phyloP scores from a whole-genome alignment of 1,139 yeast genomes.

The Meyerozyma smithsonii region DNA sequence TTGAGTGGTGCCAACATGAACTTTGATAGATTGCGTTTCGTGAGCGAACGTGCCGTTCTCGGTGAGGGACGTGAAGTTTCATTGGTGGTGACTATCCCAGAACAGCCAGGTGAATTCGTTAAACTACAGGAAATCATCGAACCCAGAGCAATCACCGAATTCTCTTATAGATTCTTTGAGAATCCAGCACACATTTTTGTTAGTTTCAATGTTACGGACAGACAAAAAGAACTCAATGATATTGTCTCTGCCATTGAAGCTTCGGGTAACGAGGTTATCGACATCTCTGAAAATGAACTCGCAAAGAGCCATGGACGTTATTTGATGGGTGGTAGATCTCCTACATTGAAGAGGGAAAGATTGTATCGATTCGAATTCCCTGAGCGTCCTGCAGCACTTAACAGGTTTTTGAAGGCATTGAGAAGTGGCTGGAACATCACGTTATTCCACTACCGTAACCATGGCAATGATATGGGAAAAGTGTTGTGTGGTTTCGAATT shows the following conservation, averaged over 20 bases:
- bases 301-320: conserved; percentile 97
- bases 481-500: conserved; percentile 86
- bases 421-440: conserved; percentile 87
- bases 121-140: conserved; percentile 68
- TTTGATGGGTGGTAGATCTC: conserved; percentile 82
- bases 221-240: conserved; percentile 47
- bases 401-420: conserved; percentile 67
- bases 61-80: conserved; percentile 98
- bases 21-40: conserved; percentile 91
- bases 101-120: conserved; percentile 83
- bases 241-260: conserved; percentile 36
- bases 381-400: conserved; percentile 92
- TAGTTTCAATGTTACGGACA: conserved; percentile 77
- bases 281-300: conserved; percentile 86
- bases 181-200: conserved; percentile 75
- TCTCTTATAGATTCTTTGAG: conserved; percentile 71
- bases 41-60: conserved; percentile 94
- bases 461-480: conserved; percentile 92
- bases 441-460: conserved; percentile 92
- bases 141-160: conserved; percentile 91
- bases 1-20: conserved; percentile 98
- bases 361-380: conserved; percentile 89
- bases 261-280: conserved; percentile 61
- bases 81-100: conserved; percentile 85
- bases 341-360: conserved; percentile 62